These are phyloP conservation scores for Anacardium occidentale DNA, from an alignment of 345 rosid genomes.

Conservation along the genomic window DNA sequence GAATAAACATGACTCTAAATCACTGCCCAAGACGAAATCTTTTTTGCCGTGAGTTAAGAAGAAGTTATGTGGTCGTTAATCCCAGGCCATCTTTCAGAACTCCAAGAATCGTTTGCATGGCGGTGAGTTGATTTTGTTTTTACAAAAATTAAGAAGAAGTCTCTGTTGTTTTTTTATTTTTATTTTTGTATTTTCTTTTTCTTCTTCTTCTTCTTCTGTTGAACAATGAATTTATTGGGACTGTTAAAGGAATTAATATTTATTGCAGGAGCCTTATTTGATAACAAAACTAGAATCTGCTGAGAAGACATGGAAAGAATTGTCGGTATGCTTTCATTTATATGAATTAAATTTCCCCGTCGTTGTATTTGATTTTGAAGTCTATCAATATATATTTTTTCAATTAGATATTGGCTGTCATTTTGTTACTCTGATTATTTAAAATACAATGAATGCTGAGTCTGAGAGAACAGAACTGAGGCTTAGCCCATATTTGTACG, in stretches of 20 bases:
- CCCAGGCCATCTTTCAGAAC: constrained; percentile 32
- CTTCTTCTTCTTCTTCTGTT: not conserved
- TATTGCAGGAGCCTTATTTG: constrained; percentile 74
- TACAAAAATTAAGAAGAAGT: not conserved
- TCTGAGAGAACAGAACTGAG: not conserved
- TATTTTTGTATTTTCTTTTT: no score
- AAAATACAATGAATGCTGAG: not conserved
- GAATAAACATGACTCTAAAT: constrained; percentile 27
- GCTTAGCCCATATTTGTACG: not conserved
- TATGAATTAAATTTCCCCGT: not conserved
- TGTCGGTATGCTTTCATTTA: constrained; percentile 53
- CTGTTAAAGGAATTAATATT: not conserved
- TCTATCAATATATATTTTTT: not conserved
- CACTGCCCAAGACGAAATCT: constrained; percentile 21
- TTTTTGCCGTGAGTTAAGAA: constrained; percentile 23
- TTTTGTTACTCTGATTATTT: not conserved
- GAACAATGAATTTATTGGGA: not conserved
- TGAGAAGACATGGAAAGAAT: constrained; percentile 92
- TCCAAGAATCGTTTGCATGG: constrained; percentile 77
- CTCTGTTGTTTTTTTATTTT: not conserved
- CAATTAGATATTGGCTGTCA: not conserved
- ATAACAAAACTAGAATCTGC: constrained; percentile 84
- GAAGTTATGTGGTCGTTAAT: constrained; percentile 24
- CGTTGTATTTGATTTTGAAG: not conserved
- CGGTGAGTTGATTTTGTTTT: constrained; percentile 46